Evolutionary conservation across 345 rosid genomes (phyloP).

Genomic region (Salix udensis): DNA sequence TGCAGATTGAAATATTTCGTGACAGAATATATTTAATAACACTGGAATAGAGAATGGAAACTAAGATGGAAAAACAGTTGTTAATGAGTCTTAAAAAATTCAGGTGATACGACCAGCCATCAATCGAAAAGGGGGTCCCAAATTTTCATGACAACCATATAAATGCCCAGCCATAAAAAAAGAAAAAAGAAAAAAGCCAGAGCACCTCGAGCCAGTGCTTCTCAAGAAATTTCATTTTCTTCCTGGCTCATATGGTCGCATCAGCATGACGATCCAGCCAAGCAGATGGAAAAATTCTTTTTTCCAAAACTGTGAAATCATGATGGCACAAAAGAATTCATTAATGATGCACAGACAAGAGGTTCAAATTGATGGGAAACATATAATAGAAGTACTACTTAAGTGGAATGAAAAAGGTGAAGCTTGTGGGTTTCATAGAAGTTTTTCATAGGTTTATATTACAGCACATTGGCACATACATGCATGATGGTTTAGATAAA

Average conservation of each 20-base stretch:
- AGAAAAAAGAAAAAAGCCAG: background rate
- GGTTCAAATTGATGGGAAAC: background rate
- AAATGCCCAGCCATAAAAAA: background rate
- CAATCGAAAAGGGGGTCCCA: constrained; percentile 8
- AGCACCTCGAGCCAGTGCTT: background rate
- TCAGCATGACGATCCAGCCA: constrained; percentile 15
- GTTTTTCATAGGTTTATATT: too few species aligned
- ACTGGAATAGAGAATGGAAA: too few species aligned
- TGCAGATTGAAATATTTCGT: too few species aligned
- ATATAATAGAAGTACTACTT: background rate
- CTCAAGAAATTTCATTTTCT: constrained; percentile 7
- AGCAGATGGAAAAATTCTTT: background rate
- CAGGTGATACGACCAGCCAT: background rate
- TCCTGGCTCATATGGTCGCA: background rate
- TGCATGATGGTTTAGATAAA: constrained; percentile 7
- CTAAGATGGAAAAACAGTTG: too few species aligned
- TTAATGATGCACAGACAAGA: background rate
- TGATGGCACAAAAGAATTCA: background rate
- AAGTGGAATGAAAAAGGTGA: background rate
- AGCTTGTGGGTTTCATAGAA: background rate
- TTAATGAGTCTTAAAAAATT: too few species aligned
- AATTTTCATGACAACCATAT: constrained; percentile 7
- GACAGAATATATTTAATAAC: too few species aligned
- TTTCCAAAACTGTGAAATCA: background rate
- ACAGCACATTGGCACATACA: background rate